Conservation (phyloP, 1,139 yeast species). For the Eremothecium coryli region DNA sequence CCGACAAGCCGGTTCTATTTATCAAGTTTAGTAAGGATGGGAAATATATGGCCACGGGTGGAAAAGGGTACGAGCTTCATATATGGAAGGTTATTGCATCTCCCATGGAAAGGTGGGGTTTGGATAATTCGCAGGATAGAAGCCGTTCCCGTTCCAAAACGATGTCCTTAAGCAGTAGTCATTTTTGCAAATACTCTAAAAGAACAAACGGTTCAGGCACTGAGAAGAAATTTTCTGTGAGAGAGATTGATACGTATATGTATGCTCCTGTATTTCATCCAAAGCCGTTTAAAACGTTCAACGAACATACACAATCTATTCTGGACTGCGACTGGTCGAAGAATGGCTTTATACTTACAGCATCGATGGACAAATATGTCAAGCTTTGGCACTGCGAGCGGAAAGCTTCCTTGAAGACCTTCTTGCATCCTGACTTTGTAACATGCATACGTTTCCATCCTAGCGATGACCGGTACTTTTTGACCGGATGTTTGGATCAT, state of each 20-base stretch:
- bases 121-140: conserved; percentile 15
- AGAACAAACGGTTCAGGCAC: conserved; percentile 3
- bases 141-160: conserved; percentile 8
- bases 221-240: conserved; percentile 6
- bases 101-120: conserved; percentile 49
- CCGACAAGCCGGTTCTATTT: conserved; percentile 51
- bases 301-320: conserved; percentile 63
- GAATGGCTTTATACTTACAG: conserved; percentile 68
- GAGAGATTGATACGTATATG: conserved; percentile 5
- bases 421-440: conserved; percentile 71
- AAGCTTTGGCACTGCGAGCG: conserved; percentile 79
- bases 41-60: conserved; percentile 73
- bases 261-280: conserved; percentile 77
- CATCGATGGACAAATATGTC: conserved; percentile 82
- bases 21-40: conserved; percentile 75
- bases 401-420: conserved; percentile 51
- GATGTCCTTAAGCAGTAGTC: conserved; percentile 7
- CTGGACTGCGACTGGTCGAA: conserved; percentile 81
- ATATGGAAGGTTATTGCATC: conserved; percentile 77
- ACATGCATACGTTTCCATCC: conserved; percentile 80
- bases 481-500: conserved; percentile 77
- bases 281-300: conserved; percentile 51
- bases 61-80: conserved; percentile 57
- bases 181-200: conserved; percentile 4
- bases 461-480: conserved; percentile 75